phyloP scores from a whole-genome alignment of 169 alveolate genomes.

The Cryptosporidium bovis region DNA sequence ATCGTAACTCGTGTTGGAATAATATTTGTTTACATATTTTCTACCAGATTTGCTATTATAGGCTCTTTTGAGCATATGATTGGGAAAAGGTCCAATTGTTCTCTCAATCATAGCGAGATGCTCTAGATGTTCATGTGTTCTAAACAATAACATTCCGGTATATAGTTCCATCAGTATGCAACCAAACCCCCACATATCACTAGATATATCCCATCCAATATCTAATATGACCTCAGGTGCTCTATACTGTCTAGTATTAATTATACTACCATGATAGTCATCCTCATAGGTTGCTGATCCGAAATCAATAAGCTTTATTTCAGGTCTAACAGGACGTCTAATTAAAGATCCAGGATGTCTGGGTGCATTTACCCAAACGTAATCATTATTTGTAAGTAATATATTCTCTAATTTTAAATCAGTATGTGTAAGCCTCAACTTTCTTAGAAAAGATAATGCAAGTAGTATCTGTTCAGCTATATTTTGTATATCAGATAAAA shows the following conservation, averaged over 20 bases:
- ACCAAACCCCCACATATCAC: conserved; percentile 97
- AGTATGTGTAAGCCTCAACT: conserved; percentile 94
- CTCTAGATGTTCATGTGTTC: conserved; percentile 94
- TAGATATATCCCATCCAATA: conserved; percentile 92
- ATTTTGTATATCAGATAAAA: conserved; percentile 89
- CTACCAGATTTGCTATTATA: conserved; percentile 44
- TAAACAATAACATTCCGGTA: conserved; percentile 92
- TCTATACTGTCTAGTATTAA: conserved; percentile 98
- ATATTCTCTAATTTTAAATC: conserved; percentile 99
- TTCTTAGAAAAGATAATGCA: conserved; percentile 92
- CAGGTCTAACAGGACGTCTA: conserved; percentile 86
- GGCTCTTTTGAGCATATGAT: conserved; percentile 83
- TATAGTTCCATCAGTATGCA: conserved; percentile 94
- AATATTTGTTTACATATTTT: conserved; percentile 24
- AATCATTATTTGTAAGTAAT: conserved; percentile 84
- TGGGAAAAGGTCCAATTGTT: conserved; percentile 85
- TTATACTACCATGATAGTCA: conserved; percentile 95
- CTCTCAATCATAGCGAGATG: conserved; percentile 95
- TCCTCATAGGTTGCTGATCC: conserved; percentile 97
- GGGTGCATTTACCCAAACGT: conserved; percentile 79
- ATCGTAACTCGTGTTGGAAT: neutral
- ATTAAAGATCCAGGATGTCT: conserved; percentile 81
- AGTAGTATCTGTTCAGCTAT: conserved; percentile 92
- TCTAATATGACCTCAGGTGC: conserved; percentile 98
- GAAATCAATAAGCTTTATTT: conserved; percentile 95